Evolutionary conservation across 441 rosid genomes (phyloP).

Genomic region (Kokia cookei): DNA sequence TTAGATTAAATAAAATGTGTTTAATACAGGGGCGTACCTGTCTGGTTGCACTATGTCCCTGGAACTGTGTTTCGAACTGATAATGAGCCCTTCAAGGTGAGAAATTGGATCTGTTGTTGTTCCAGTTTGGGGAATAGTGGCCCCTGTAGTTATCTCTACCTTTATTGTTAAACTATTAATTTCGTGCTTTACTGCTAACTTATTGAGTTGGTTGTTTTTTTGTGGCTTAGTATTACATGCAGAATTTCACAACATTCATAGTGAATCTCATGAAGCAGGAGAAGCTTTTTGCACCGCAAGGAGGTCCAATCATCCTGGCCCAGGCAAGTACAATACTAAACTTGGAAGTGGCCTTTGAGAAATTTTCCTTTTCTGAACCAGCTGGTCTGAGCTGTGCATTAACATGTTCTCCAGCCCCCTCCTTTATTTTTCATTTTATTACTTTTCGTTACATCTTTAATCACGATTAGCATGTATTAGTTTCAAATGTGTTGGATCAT

Average conservation of each 20-base stretch:
- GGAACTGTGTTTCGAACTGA: conserved; percentile 85
- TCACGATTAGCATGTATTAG: not conserved
- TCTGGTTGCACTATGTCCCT: conserved; percentile 89
- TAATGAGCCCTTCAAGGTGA: conserved; percentile 83
- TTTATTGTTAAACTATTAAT: not conserved
- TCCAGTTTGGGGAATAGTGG: not conserved
- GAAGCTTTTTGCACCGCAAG: conserved; percentile 92
- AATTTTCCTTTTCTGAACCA: not conserved
- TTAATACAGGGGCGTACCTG: conserved; percentile 73
- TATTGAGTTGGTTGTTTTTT: not conserved
- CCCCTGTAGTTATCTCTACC: not conserved
- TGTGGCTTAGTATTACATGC: conserved; percentile 66
- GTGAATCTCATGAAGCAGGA: conserved; percentile 82
- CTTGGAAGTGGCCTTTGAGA: not conserved
- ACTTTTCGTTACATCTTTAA: not conserved
- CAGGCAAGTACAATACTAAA: conserved; percentile 50
- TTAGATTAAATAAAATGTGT: not conserved
- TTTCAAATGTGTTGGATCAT: not conserved
- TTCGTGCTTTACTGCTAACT: not conserved
- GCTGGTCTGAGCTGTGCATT: not conserved
- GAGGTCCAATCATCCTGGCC: conserved; percentile 94
- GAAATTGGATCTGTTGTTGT: not conserved
- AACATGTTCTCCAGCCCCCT: not conserved
- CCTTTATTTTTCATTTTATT: not conserved
- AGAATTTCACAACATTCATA: conserved; percentile 65